A percentile compares a stretch with the other conserved stretches of the same genome.
Evolutionary conservation across 768 basidiomycete species (phyloP).

Genomic region (Boletus subcaerulescens): DNA sequence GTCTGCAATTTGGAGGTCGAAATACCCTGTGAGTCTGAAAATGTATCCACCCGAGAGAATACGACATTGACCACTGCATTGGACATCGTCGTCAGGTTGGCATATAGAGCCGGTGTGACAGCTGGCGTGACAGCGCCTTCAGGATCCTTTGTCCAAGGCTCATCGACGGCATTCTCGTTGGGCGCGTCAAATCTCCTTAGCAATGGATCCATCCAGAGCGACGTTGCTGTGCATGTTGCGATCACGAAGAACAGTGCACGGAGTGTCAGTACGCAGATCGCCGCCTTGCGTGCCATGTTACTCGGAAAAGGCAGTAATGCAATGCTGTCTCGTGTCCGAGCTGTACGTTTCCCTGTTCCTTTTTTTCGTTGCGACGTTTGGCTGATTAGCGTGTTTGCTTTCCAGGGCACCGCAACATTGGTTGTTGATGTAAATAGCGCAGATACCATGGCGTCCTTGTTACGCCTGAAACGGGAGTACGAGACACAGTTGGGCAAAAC

Average conservation of each 20-base stretch:
- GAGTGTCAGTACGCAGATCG: conserved; percentile 68
- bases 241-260: conserved; percentile 40
- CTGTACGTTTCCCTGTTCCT: conserved; percentile 2
- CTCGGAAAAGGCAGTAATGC: conserved; percentile 48
- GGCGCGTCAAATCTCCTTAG: conserved; percentile 34
- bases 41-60: background rate
- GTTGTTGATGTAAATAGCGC: conserved; percentile 66
- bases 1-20: conserved; percentile 21
- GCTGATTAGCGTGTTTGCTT: background rate
- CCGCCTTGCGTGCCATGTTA: conserved; percentile 58
- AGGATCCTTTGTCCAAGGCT: conserved; percentile 53
- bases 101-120: conserved; percentile 68
- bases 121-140: conserved; percentile 51
- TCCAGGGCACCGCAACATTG: conserved; percentile 61
- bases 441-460: conserved; percentile 69
- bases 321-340: conserved; percentile 15
- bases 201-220: conserved; percentile 39
- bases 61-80: background rate
- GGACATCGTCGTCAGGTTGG: conserved; percentile 40
- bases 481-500: conserved; percentile 54
- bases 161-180: conserved; percentile 61
- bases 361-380: background rate
- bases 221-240: conserved; percentile 61
- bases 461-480: conserved; percentile 66
- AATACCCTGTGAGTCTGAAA: conserved; percentile 19